Evolutionary conservation across 805 yeast genomes (phyloP).

Genomic region (Kluyveromyces starmeri): DNA sequence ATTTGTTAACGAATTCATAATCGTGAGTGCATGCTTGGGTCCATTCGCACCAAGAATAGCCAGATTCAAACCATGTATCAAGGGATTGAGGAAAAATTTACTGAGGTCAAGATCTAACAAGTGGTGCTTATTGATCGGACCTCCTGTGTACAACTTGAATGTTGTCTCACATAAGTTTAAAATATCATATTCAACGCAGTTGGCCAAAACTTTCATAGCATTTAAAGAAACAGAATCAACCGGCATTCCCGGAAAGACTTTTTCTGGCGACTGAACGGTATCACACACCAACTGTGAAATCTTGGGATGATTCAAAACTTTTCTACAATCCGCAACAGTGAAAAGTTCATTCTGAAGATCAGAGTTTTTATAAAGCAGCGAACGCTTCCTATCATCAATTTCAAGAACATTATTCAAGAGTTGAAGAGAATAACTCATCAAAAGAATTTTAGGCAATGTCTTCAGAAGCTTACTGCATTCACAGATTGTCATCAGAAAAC

Average conservation of each 20-base stretch:
- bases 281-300: constrained; percentile 27
- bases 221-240: constrained; percentile 28
- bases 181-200: constrained; percentile 40
- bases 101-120: not conserved
- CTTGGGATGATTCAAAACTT: constrained; percentile 32
- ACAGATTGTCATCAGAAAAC: constrained; percentile 35
- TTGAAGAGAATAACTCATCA: constrained; percentile 31
- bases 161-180: constrained; percentile 35
- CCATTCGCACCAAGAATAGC: constrained; percentile 24
- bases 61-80: constrained; percentile 20
- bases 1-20: constrained; percentile 24
- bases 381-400: constrained; percentile 23
- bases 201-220: constrained; percentile 32
- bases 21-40: constrained; percentile 23
- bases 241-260: constrained; percentile 23
- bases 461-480: constrained; percentile 16
- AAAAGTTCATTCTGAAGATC: constrained; percentile 33
- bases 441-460: constrained; percentile 25
- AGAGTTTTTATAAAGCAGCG: constrained; percentile 20
- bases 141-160: constrained; percentile 28
- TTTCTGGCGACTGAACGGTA: constrained; percentile 26
- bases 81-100: constrained; percentile 19
- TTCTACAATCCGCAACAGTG: constrained; percentile 42
- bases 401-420: constrained; percentile 25
- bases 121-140: constrained; percentile 16